Base-by-base conservation (phyloP, 1,284 basidiomycete species). In the Naganishia sp. region DNA sequence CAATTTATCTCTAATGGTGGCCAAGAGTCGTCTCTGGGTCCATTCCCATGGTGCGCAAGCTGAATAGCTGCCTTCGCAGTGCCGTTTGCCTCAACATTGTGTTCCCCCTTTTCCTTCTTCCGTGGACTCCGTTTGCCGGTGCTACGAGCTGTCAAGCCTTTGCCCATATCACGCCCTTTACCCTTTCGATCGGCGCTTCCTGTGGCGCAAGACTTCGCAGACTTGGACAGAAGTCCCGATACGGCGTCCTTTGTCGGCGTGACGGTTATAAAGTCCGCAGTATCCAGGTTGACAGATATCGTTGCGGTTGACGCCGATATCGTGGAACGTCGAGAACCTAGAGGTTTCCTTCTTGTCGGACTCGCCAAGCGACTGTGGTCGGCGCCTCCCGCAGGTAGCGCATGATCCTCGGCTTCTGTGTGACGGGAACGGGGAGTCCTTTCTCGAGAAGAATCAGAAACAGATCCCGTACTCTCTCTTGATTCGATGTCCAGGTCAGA, bases 221-320 rank as follows among this genome's bases (percentile, higher is more conserved):
- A 55, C n/a, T 42, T 36, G 13, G 48, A 49, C 5, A 61, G 36
- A 15, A 50, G 31, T 5, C 39, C 48, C 13, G 59, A 39, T 2
- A 48, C 48, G 16, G 21, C 59, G 21, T 42, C 49, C 23, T 7
- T 23, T 9, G 39, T 16, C 3, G 59, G 28, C 6, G 36, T 42
- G 11, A 43, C 48, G 21, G 59, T 61, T 6, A 61, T 39, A 16
- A 46, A n/a, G 42, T 52, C 59, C 13, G 59, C 59, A 10, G 46
- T 52, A 7, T 61, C 48, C 36, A 61, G 36, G 36, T 61, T 61
- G 48, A 61, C 39, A 21, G 59, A 61, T 18, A 48, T 61, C 2
- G 59, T 61, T 10, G 59, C 25, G 13, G 59, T 46, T 18, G 59
- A 61, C 2, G 59, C 59, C 16, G 59, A 61, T 52, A 61, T 61